A percentile compares a stretch with the other conserved stretches of the same genome.
phyloP scores from a whole-genome alignment of 2,329 filamentous ascomycete genomes.

The Zymoseptoria pseudotritici region DNA sequence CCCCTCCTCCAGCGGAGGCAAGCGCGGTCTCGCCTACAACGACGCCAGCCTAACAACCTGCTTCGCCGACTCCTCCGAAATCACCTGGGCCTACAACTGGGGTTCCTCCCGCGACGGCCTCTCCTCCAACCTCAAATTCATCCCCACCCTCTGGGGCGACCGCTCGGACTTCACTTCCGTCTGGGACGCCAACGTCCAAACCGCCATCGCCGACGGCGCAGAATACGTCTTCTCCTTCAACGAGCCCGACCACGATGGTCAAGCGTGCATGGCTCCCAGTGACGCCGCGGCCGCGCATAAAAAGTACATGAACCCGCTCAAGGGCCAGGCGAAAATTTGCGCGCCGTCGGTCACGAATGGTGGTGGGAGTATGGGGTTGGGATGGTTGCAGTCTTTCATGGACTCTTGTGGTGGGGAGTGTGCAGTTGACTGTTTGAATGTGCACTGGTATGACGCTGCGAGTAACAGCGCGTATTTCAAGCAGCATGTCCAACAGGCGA shows the following conservation, averaged over 20 bases:
- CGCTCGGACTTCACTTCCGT: conserved; percentile 35
- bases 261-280: conserved; percentile 51
- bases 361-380: conserved; percentile 44
- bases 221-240: conserved; percentile 61
- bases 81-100: conserved; percentile 66
- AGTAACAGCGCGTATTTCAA: conserved; percentile 47
- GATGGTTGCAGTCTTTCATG: conserved; percentile 51
- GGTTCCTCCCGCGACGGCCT: conserved; percentile 42
- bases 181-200: conserved; percentile 47
- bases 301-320: conserved; percentile 49
- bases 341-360: conserved; percentile 58
- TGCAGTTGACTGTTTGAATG: conserved; percentile 51
- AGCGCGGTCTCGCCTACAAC: conserved; percentile 66
- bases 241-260: conserved; percentile 57
- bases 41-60: conserved; percentile 44
- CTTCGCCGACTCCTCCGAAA: conserved; percentile 42
- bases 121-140: conserved; percentile 45
- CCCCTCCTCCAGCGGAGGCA: conserved; percentile 32
- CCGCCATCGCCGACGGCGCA: conserved; percentile 48
- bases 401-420: conserved; percentile 37
- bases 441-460: conserved; percentile 56
- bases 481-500: conserved; percentile 42
- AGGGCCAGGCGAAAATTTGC: conserved; percentile 48
- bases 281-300: conserved; percentile 49
- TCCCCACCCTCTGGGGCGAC: conserved; percentile 56